These are phyloP conservation scores for Linum trigynum DNA, from an alignment of 345 rosid genomes.

Conservation along the genomic window DNA sequence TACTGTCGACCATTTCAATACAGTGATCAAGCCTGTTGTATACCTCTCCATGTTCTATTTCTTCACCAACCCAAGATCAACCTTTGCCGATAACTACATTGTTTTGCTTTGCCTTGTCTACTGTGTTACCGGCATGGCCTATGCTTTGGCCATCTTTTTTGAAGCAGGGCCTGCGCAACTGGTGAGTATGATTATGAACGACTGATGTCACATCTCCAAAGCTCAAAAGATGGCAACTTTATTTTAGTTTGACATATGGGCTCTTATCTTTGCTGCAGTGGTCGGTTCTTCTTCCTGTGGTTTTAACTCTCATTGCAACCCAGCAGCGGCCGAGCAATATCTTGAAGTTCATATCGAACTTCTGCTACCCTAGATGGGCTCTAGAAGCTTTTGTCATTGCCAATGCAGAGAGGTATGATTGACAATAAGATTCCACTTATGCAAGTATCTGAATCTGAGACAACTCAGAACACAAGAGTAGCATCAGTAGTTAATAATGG, in stretches of 20 bases:
- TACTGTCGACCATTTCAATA: slow-evolving; percentile 71
- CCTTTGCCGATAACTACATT: slow-evolving; percentile 61
- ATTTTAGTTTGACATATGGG: slow-evolving; percentile 10
- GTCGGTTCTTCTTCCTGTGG: slow-evolving; percentile 94
- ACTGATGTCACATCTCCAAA: background rate
- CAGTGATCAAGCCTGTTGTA: slow-evolving; percentile 71
- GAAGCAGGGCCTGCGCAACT: slow-evolving; percentile 81
- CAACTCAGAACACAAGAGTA: too few species aligned
- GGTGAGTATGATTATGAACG: slow-evolving; percentile 36
- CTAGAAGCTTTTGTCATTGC: slow-evolving; percentile 72
- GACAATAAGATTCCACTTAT: background rate
- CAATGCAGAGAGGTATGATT: slow-evolving; percentile 59
- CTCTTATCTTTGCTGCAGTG: slow-evolving; percentile 40
- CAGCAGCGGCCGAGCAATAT: slow-evolving; percentile 27
- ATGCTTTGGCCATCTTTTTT: slow-evolving; percentile 72
- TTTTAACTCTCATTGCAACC: slow-evolving; percentile 83
- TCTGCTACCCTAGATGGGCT: slow-evolving; percentile 92
- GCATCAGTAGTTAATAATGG: background rate
- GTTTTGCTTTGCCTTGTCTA: slow-evolving; percentile 84
- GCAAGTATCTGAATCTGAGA: too few species aligned
- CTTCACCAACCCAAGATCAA: slow-evolving; percentile 85
- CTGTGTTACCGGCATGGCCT: slow-evolving; percentile 91
- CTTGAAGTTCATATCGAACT: slow-evolving; percentile 33
- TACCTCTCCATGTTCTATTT: slow-evolving; percentile 88
- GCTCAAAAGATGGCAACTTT: background rate